These are phyloP conservation scores for Penicillium sp. DNA, from an alignment of 2,329 filamentous ascomycete species.

Conservation along the genomic window DNA sequence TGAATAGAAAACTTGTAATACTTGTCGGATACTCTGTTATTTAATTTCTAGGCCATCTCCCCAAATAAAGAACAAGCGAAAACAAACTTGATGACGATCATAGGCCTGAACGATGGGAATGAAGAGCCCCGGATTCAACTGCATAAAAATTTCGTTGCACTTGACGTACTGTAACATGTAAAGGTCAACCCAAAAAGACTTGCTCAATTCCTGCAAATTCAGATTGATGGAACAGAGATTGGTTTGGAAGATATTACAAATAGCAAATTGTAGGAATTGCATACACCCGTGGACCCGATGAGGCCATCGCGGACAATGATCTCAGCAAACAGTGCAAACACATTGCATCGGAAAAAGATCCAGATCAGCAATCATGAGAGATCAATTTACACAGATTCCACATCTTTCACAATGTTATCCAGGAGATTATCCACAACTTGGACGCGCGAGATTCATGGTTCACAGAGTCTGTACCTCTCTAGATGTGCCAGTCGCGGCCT, in stretches of 20 bases:
- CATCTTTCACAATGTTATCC: constrained; percentile 24
- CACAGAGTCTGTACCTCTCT: constrained; percentile 18
- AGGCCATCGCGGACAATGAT: too few species aligned
- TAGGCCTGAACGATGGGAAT: neutral
- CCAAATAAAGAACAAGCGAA: neutral
- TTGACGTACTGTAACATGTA: neutral
- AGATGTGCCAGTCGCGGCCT: constrained; percentile 12
- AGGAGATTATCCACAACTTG: constrained; percentile 20
- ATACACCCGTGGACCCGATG: too few species aligned
- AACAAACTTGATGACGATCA: neutral
- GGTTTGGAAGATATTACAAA: neutral
- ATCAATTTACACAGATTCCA: constrained; percentile 7
- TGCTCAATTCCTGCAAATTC: neutral
- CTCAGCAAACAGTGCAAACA: constrained; percentile 35
- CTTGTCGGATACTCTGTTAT: neutral
- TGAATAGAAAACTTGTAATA: neutral
- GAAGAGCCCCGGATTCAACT: neutral
- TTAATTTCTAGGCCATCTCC: neutral
- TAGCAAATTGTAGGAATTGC: neutral
- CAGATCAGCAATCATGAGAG: constrained; percentile 13
- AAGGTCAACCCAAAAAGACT: neutral
- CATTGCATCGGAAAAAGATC: constrained; percentile 14
- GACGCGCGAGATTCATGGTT: constrained; percentile 19
- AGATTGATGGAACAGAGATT: neutral
- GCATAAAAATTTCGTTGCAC: neutral